phyloP scores from a whole-genome alignment of 441 rosid genomes.

The Aleurites moluccanus region DNA sequence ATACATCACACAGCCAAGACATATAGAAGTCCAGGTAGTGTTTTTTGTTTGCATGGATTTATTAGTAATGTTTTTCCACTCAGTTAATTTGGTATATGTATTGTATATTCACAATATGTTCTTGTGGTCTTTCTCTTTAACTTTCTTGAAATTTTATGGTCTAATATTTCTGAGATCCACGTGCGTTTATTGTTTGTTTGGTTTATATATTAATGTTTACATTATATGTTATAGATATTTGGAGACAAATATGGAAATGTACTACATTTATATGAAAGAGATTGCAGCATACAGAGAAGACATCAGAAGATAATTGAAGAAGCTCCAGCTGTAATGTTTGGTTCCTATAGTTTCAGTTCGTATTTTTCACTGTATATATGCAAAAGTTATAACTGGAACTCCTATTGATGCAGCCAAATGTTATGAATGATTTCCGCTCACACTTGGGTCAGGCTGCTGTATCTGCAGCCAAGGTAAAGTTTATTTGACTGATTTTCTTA shows the following conservation, averaged over 20 bases:
- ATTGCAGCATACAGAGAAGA: conserved; percentile 97
- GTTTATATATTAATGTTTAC: not conserved
- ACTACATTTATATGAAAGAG: conserved; percentile 86
- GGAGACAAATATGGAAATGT: conserved; percentile 86
- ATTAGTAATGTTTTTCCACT: conserved; percentile 1
- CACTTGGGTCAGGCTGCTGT: conserved; percentile 90
- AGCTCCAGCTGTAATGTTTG: conserved; percentile 89
- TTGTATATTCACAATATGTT: not conserved
- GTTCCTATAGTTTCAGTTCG: conserved; percentile 28
- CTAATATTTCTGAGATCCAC: not conserved
- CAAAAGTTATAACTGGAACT: conserved; percentile 31
- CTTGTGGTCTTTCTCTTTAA: not conserved
- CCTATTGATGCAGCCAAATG: conserved; percentile 72
- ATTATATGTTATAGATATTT: conserved; percentile 54
- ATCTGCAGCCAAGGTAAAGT: conserved; percentile 83
- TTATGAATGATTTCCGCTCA: conserved; percentile 59
- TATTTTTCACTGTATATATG: conserved; percentile 25
- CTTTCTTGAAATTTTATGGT: conserved; percentile 11
- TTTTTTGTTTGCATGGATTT: conserved; percentile 7
- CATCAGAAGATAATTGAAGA: conserved; percentile 99
- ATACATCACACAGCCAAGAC: conserved; percentile 87
- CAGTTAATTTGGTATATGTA: not conserved
- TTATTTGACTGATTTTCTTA: conserved; percentile 16
- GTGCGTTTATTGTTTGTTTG: not conserved
- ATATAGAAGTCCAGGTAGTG: conserved; percentile 94